These are phyloP conservation scores for Moringa oleifera DNA, from an alignment of 345 rosid species.

Conservation along the genomic window DNA sequence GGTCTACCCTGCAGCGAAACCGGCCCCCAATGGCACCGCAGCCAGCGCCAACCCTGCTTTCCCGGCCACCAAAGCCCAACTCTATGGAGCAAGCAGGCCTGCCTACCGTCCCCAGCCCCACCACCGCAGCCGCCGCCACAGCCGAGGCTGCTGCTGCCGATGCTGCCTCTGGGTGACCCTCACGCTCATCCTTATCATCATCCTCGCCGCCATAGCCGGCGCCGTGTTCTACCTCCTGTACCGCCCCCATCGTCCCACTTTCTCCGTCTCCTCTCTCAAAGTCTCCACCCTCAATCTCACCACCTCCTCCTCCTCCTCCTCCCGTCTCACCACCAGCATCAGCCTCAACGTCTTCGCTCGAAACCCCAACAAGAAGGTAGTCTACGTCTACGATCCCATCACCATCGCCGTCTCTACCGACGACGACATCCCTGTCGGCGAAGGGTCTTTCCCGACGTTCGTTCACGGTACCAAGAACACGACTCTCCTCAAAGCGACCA, in stretches of 20 bases:
- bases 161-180: conserved; percentile 51
- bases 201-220: conserved; percentile 43
- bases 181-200: conserved; percentile 38
- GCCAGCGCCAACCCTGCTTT: conserved; percentile 32
- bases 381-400: conserved; percentile 45
- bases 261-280: conserved; percentile 56
- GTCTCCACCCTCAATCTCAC: conserved; percentile 57
- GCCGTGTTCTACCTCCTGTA: conserved; percentile 56
- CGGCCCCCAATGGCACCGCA: conserved; percentile 29
- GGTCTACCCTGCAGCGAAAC: conserved; percentile 58
- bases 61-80: conserved; percentile 66
- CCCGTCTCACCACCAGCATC: conserved; percentile 46
- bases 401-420: conserved; percentile 32
- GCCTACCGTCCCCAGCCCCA: conserved; percentile 66
- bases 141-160: conserved; percentile 51
- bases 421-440: conserved; percentile 48
- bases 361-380: conserved; percentile 79
- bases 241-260: conserved; percentile 73
- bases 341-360: conserved; percentile 54
- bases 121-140: conserved; percentile 41
- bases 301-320: conserved; percentile 40
- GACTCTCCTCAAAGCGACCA: conserved; percentile 45
- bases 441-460: conserved; percentile 48
- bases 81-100: conserved; percentile 61
- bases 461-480: conserved; percentile 69